phyloP scores from a whole-genome alignment of 2,329 filamentous ascomycete species.

The Ophiocordyceps polyrhachis-furcata region DNA sequence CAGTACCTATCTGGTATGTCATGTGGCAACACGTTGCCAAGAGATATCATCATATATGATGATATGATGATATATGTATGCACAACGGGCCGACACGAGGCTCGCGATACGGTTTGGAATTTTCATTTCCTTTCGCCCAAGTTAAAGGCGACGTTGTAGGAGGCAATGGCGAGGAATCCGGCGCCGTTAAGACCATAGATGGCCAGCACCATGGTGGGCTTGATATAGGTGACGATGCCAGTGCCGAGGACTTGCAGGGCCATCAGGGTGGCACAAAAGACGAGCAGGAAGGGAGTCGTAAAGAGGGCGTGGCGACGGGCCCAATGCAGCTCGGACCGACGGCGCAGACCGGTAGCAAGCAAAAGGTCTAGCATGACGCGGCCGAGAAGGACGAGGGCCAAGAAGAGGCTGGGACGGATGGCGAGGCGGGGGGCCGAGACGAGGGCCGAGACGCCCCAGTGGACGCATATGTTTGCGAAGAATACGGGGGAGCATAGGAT shows the following conservation, averaged over 20 bases:
- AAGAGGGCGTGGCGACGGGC: neutral
- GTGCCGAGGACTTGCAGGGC: neutral
- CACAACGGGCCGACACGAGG: neutral
- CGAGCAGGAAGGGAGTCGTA: neutral
- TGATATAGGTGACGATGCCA: neutral
- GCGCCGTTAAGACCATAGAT: neutral
- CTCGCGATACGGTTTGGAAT: too few species aligned
- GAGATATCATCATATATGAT: too few species aligned
- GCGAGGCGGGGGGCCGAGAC: neutral
- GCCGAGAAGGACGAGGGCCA: neutral
- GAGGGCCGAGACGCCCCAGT: neutral
- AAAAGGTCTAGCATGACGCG: neutral
- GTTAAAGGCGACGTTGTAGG: neutral
- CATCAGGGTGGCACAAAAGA: neutral
- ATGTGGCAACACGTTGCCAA: too few species aligned
- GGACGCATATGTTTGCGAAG: neutral
- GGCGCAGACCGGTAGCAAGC: neutral
- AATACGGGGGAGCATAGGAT: neutral
- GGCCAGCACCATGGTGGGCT: neutral
- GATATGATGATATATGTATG: neutral
- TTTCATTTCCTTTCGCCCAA: neutral
- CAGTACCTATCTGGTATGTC: too few species aligned
- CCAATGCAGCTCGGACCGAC: neutral
- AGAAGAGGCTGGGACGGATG: neutral
- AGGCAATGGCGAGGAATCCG: neutral